A percentile compares a stretch with the other conserved stretches of the same genome.
phyloP scores from a whole-genome alignment of 495 filamentous ascomycete genomes.

The Ascobolus immersus region DNA sequence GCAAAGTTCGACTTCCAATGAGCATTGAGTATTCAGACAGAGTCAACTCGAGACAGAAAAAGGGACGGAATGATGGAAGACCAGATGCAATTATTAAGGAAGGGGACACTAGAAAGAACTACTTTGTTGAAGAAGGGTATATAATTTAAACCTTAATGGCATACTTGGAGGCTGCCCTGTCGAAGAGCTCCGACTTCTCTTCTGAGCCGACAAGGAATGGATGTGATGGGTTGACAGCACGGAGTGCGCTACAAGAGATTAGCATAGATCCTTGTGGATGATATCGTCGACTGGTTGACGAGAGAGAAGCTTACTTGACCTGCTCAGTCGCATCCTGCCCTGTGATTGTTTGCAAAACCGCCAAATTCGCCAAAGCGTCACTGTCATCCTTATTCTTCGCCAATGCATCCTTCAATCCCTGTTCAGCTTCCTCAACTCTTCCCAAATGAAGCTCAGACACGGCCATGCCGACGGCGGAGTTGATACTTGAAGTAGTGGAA shows the following conservation, averaged over 20 bases:
- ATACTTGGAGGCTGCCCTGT: slow-evolving; percentile 55
- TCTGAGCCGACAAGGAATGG: slow-evolving; percentile 38
- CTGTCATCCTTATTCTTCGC: slow-evolving; percentile 43
- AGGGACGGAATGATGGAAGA: no score
- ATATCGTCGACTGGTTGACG: slow-evolving; percentile 1
- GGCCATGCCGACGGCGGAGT: slow-evolving; percentile 58
- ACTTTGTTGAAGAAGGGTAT: background rate
- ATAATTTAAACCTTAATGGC: slow-evolving; percentile 41
- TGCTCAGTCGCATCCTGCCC: slow-evolving; percentile 41
- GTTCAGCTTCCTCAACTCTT: slow-evolving; percentile 67
- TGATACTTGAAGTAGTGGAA: slow-evolving; percentile 39
- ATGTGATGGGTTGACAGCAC: slow-evolving; percentile 32
- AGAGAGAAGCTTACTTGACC: slow-evolving; percentile 25
- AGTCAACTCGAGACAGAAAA: no score
- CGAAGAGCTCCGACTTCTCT: slow-evolving; percentile 56
- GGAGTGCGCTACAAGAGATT: background rate
- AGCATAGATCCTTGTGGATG: background rate
- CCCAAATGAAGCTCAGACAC: slow-evolving; percentile 81
- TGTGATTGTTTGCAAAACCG: slow-evolving; percentile 50
- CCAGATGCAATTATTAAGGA: no score
- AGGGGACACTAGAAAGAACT: background rate
- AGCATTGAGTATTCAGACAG: no score
- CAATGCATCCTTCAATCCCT: slow-evolving; percentile 54
- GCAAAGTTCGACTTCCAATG: no score
- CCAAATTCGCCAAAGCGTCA: slow-evolving; percentile 51